phyloP scores from a whole-genome alignment of 1,284 basidiomycete species.

The Neolentinus lepideus region DNA sequence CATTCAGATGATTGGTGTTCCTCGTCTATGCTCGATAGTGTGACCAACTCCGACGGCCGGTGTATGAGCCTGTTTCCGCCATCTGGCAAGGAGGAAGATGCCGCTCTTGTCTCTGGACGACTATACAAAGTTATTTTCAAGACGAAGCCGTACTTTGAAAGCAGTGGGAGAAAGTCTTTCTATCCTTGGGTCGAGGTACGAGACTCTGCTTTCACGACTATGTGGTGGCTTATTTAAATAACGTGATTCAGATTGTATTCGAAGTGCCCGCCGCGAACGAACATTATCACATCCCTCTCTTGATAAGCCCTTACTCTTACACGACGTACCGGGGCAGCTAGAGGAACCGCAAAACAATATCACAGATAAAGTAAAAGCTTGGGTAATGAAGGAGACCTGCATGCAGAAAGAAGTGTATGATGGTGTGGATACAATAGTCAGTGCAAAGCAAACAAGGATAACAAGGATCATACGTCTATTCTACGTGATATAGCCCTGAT shows the following conservation, averaged over 20 bases:
- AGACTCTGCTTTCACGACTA: constrained; percentile 11
- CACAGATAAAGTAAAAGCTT: too few species aligned
- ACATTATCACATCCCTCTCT: constrained; percentile 87
- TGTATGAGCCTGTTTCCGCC: constrained; percentile 65
- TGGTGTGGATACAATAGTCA: not conserved
- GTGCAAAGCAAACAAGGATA: not conserved
- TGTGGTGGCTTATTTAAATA: not conserved
- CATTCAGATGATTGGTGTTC: not conserved
- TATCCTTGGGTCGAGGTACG: constrained; percentile 84
- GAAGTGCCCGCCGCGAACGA: constrained; percentile 60
- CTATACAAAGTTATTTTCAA: constrained; percentile 83
- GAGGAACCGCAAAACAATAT: not conserved
- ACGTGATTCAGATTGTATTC: constrained; percentile 60
- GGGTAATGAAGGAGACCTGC: not conserved
- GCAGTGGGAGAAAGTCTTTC: constrained; percentile 58
- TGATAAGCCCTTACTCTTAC: constrained; percentile 89
- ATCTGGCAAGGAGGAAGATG: constrained; percentile 33
- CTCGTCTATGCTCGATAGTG: constrained; percentile 29
- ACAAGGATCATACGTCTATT: not conserved
- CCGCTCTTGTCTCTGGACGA: constrained; percentile 37
- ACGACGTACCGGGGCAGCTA: constrained; percentile 89
- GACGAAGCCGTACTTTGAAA: constrained; percentile 77
- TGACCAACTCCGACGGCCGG: constrained; percentile 79
- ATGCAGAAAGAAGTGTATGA: not conserved
- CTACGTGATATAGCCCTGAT: not conserved